Percentiles rank a stretch among this genome's conserved stretches.
Conservation (phyloP, 2,329 filamentous ascomycete genomes). For the Ceratocystis diversiconidia region DNA sequence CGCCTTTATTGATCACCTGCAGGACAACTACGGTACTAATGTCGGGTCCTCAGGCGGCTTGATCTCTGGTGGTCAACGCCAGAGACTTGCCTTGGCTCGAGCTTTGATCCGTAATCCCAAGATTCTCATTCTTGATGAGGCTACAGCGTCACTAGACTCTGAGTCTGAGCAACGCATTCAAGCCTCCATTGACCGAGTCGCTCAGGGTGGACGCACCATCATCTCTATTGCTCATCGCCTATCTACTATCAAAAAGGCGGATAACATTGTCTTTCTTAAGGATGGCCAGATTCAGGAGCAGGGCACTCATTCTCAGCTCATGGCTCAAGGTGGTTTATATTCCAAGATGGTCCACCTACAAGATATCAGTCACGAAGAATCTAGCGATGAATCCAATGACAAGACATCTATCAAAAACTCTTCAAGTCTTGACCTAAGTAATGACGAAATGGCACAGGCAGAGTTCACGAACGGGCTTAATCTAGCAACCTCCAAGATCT, state of each 20-base stretch:
- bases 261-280: slow-evolving; percentile 53
- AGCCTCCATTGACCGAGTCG: slow-evolving; percentile 31
- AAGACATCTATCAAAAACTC: slow-evolving; percentile 22
- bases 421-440: slow-evolving; percentile 27
- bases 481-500: slow-evolving; percentile 29
- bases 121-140: slow-evolving; percentile 47
- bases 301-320: slow-evolving; percentile 47
- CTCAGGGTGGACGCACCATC: slow-evolving; percentile 41
- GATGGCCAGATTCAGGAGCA: slow-evolving; percentile 47
- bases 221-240: slow-evolving; percentile 52
- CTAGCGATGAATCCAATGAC: slow-evolving; percentile 21
- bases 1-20: slow-evolving; percentile 38
- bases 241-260: slow-evolving; percentile 47
- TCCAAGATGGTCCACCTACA: slow-evolving; percentile 36
- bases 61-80: slow-evolving; percentile 46
- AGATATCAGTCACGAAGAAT: slow-evolving; percentile 23
- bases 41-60: slow-evolving; percentile 41
- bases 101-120: slow-evolving; percentile 42
- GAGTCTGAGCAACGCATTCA: slow-evolving; percentile 43
- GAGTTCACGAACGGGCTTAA: slow-evolving; percentile 27
- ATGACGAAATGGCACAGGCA: slow-evolving; percentile 20
- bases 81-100: slow-evolving; percentile 44
- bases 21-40: slow-evolving; percentile 39
- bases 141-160: slow-evolving; percentile 46
- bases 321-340: slow-evolving; percentile 38